A percentile compares a stretch with the other conserved stretches of the same genome.
phyloP scores from a whole-genome alignment of 2,329 filamentous ascomycete genomes.

The Metarhizium humberi region DNA sequence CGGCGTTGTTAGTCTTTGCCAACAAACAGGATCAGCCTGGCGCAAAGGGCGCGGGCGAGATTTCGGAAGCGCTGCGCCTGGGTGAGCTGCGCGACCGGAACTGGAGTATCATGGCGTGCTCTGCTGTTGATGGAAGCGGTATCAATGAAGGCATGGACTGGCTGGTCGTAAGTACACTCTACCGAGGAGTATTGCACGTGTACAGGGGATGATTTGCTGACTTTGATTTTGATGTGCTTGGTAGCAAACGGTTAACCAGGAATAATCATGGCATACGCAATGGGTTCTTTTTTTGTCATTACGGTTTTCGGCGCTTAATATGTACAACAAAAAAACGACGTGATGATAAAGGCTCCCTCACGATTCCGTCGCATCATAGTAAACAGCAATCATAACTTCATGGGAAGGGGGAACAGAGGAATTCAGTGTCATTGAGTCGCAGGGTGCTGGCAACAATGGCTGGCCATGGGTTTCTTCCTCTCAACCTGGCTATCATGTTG shows the following conservation, averaged over 20 bases:
- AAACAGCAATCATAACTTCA: conserved; percentile 12
- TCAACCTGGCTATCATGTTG: neutral
- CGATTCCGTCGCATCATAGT: conserved; percentile 17
- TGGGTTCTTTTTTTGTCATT: neutral
- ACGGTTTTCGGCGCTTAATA: conserved; percentile 11
- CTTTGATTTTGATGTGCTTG: neutral
- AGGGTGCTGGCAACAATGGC: neutral
- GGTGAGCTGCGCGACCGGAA: conserved; percentile 91
- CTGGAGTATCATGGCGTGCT: conserved; percentile 98
- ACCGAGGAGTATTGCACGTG: neutral
- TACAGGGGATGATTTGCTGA: neutral
- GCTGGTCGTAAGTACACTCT: conserved; percentile 61
- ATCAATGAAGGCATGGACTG: conserved; percentile 98
- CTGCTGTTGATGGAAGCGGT: conserved; percentile 88
- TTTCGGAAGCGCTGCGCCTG: conserved; percentile 83
- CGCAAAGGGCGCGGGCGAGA: conserved; percentile 92
- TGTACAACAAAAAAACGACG: conserved; percentile 22
- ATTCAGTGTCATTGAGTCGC: neutral
- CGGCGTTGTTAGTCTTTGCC: conserved; percentile 86
- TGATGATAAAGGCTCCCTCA: conserved; percentile 15
- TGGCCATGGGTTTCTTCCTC: neutral
- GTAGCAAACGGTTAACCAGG: conserved; percentile 28
- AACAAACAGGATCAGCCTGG: conserved; percentile 99
- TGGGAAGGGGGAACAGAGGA: conserved; percentile 9
- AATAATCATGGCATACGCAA: conserved; percentile 13